Evolutionary conservation across 176 grass and related monocot genomes (phyloP).

Genomic region (Elaeis guineensis): DNA sequence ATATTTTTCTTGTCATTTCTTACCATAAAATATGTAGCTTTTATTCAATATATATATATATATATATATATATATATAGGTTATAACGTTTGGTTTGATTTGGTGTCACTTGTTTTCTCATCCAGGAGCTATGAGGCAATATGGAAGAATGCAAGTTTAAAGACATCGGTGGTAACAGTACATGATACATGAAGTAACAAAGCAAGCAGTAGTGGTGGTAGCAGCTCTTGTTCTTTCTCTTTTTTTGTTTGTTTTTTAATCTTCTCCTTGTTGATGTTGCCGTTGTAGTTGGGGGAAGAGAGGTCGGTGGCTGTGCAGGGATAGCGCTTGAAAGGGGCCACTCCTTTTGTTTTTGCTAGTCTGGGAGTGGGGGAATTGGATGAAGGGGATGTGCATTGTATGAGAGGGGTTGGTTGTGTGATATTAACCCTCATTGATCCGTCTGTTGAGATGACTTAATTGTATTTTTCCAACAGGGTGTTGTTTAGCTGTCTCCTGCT

Average conservation of each 20-base stretch:
- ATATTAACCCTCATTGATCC: conserved; percentile 39
- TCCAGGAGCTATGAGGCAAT: no score
- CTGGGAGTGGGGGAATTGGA: conserved; percentile 20
- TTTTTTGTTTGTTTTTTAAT: conserved; percentile 13
- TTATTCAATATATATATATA: no score
- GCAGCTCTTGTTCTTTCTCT: neutral
- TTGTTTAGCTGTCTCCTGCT: conserved; percentile 47
- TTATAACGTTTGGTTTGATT: no score
- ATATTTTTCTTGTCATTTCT: no score
- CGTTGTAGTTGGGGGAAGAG: neutral
- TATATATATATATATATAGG: no score
- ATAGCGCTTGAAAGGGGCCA: conserved; percentile 2
- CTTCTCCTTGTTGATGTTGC: conserved; percentile 8
- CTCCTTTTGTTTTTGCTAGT: conserved; percentile 3
- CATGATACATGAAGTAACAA: no score
- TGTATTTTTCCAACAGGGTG: conserved; percentile 35
- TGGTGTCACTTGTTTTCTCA: no score
- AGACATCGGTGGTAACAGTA: no score
- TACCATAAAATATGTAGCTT: no score
- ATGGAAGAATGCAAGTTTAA: no score
- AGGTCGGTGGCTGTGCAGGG: neutral
- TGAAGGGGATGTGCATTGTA: conserved; percentile 3
- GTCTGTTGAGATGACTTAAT: conserved; percentile 35
- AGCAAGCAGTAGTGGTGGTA: conserved; percentile 7
- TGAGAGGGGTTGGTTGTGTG: conserved; percentile 9